These are phyloP conservation scores for Medicago arabica DNA, from an alignment of 306 rosid genomes.

Conservation along the genomic window DNA sequence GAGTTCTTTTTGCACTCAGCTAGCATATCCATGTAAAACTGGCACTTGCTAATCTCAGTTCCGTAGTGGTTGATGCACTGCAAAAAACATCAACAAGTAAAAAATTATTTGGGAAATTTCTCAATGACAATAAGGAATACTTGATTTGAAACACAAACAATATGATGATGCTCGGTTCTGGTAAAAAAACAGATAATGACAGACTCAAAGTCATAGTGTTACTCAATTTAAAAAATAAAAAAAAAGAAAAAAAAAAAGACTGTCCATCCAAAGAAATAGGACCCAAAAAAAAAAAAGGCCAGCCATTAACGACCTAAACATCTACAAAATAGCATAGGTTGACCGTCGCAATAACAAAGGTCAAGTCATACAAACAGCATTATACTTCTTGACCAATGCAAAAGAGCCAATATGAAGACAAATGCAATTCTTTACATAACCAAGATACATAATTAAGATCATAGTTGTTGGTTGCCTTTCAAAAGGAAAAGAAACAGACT, in stretches of 20 bases:
- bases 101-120: background rate
- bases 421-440: background rate
- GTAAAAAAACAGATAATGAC: background rate
- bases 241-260: no score
- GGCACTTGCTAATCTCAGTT: slow-evolving; percentile 89
- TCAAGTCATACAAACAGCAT: background rate
- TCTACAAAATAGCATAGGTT: background rate
- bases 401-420: background rate
- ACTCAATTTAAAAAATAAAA: no score
- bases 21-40: slow-evolving; percentile 94
- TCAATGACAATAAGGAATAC: no score
- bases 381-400: background rate
- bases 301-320: background rate
- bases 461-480: background rate
- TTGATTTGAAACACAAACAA: no score
- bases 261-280: background rate
- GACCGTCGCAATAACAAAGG: background rate
- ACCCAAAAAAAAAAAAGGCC: background rate
- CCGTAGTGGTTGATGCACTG: slow-evolving; percentile 82
- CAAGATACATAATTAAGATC: background rate
- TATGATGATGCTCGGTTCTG: background rate
- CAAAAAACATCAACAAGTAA: slow-evolving; percentile 21
- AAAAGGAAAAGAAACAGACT: background rate
- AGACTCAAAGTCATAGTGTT: no score
- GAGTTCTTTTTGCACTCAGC: slow-evolving; percentile 80